Evolutionary conservation across 2,329 filamentous ascomycete species (phyloP).

Genomic region (Ilyonectria mors-panacis): DNA sequence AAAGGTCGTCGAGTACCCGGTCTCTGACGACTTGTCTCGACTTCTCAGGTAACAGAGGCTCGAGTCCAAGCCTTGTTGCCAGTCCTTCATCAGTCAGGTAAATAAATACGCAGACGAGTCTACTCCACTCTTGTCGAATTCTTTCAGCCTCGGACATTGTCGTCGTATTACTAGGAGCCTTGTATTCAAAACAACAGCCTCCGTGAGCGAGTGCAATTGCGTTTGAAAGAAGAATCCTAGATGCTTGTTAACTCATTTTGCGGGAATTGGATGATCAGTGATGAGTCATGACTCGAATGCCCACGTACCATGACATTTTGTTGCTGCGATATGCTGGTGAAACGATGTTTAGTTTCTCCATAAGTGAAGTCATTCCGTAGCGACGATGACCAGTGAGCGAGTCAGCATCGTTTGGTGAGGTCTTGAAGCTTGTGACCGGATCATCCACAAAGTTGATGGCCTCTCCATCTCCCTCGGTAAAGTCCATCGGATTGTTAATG

Average conservation of each 20-base stretch:
- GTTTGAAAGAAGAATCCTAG: slow-evolving; percentile 38
- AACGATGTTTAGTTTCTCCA: slow-evolving; percentile 37
- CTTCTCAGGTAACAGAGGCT: slow-evolving; percentile 31
- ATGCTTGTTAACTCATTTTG: neutral
- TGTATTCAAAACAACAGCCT: slow-evolving; percentile 33
- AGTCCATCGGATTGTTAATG: slow-evolving; percentile 36
- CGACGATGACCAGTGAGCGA: slow-evolving; percentile 28
- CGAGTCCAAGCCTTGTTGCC: slow-evolving; percentile 28
- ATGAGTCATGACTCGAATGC: neutral
- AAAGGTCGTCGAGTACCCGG: slow-evolving; percentile 29
- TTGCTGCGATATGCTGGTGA: slow-evolving; percentile 37
- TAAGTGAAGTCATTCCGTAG: slow-evolving; percentile 36
- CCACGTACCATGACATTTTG: slow-evolving; percentile 36
- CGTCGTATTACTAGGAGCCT: neutral
- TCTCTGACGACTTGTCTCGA: slow-evolving; percentile 35
- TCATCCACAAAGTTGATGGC: slow-evolving; percentile 16
- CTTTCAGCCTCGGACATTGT: slow-evolving; percentile 1
- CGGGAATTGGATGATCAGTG: neutral
- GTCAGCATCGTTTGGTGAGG: neutral
- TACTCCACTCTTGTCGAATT: slow-evolving; percentile 30
- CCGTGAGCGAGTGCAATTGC: slow-evolving; percentile 33
- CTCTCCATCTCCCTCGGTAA: slow-evolving; percentile 37
- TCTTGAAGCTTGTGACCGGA: neutral
- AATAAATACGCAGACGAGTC: slow-evolving; percentile 35
- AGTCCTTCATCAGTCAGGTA: slow-evolving; percentile 34